A percentile compares a stretch with the other conserved stretches of the same genome.
These are phyloP conservation scores for Phaeosphaeria sp. DNA, from an alignment of 2,329 filamentous ascomycete genomes.

Conservation along the genomic window DNA sequence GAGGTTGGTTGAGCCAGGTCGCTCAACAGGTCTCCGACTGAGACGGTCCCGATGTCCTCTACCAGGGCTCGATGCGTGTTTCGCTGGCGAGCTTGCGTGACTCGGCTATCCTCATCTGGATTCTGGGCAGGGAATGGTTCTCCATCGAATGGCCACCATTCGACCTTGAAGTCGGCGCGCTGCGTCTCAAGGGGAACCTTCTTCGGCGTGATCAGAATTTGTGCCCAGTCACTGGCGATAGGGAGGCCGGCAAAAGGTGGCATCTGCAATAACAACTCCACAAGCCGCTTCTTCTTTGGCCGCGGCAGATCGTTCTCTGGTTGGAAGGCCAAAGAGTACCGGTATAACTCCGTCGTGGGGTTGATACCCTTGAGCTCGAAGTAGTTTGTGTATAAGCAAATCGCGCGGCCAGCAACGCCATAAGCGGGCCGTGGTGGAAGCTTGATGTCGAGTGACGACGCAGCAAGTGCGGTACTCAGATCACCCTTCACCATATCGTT, in stretches of 20 bases:
- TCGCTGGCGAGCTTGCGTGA: slow-evolving; percentile 19
- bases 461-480: slow-evolving; percentile 29
- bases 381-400: slow-evolving; percentile 53
- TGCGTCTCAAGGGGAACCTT: slow-evolving; percentile 28
- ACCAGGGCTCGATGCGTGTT: slow-evolving; percentile 30
- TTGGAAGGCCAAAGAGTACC: slow-evolving; percentile 41
- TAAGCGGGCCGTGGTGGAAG: slow-evolving; percentile 38
- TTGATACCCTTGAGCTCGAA: slow-evolving; percentile 46
- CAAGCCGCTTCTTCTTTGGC: slow-evolving; percentile 56
- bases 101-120: slow-evolving; percentile 21
- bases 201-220: slow-evolving; percentile 32
- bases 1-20: slow-evolving; percentile 51
- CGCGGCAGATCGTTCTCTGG: slow-evolving; percentile 45
- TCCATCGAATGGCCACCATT: slow-evolving; percentile 38
- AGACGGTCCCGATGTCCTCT: slow-evolving; percentile 31
- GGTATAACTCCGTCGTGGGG: slow-evolving; percentile 26
- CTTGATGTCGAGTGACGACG: slow-evolving; percentile 24
- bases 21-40: slow-evolving; percentile 51
- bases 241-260: slow-evolving; percentile 36
- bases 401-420: slow-evolving; percentile 46
- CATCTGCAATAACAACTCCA: slow-evolving; percentile 53
- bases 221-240: slow-evolving; percentile 50
- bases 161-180: slow-evolving; percentile 21
- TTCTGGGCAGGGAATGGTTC: slow-evolving; percentile 25
- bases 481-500: slow-evolving; percentile 39